Evolutionary conservation across 495 filamentous ascomycete species (phyloP), one percentile per base, ranked within the genome.

Genomic region (Pseudotulostoma volvatum): DNA sequence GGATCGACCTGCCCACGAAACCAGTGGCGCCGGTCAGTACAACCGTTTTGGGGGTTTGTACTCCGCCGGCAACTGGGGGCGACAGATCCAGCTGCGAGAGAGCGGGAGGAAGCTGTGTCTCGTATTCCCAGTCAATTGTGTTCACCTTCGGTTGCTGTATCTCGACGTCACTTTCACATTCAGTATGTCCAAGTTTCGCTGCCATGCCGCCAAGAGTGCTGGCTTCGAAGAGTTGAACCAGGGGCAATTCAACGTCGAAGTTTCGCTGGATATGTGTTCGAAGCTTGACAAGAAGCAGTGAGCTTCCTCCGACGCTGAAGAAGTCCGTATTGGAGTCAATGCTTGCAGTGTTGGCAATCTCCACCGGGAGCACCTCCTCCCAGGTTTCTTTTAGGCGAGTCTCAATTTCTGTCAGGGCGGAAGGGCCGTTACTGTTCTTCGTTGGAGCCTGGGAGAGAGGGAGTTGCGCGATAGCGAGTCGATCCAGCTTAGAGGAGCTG

Each of bases 401-500:
- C 38, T 40, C 28, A 2, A 37, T 28, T 16, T 32, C 32, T n/a
- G 43, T 46, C 15, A 28, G 11, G 5, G 37, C 11, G 31, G 41
- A 13, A 58, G 38, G 5, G 42, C 34, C 15, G 53, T 44, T 1
- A 51, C 30, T 2, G 52, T 44, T 11, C 25, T 44, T 11, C 5
- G 5, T 11, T 11, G 23, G 23, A 28, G 23, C 5, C 11, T 28
- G 23, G 11, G 48, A 46, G 5, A 60, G 42, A 1, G 47, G 42
- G 19, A 60, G 18, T 1, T 18, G 21, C 9, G 38, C 34, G 2
- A 67, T 17, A 0, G 50, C 50, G 4, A 32, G 43, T 9, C 66
- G 44, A 39, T 70, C 67, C 0, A 64, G 39, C 44, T 75, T 74
- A 1, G 49, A 47, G 4, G 55, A 54, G 8, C 34, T 50, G 0